Percentiles rank a stretch among this genome's conserved stretches.
These are phyloP conservation scores for Yamadazyma sp. DNA, from an alignment of 805 yeast genomes.

Conservation along the genomic window DNA sequence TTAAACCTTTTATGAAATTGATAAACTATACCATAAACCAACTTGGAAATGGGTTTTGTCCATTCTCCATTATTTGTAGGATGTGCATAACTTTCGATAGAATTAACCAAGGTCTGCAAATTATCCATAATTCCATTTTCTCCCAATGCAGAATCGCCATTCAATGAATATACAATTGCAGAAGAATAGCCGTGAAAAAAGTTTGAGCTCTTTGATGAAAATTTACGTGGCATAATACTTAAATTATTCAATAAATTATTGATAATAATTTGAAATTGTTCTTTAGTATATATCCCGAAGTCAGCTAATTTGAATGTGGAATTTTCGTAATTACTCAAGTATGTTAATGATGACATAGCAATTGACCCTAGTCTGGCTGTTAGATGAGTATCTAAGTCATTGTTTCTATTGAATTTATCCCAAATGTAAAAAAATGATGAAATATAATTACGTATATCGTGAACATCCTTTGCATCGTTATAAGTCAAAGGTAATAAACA, in stretches of 20 bases:
- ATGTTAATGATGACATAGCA: constrained; percentile 46
- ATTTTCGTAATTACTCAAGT: constrained; percentile 17
- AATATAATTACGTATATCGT: constrained; percentile 53
- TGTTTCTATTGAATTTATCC: constrained; percentile 49
- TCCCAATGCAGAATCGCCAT: constrained; percentile 43
- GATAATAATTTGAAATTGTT: constrained; percentile 59
- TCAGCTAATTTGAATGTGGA: constrained; percentile 34
- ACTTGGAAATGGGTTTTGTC: constrained; percentile 67
- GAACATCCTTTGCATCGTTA: constrained; percentile 17
- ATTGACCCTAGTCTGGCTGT: constrained; percentile 63
- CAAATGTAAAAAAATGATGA: constrained; percentile 73
- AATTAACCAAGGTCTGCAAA: constrained; percentile 55
- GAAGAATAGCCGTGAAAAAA: constrained; percentile 43
- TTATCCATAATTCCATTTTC: constrained; percentile 48
- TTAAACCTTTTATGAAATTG: constrained; percentile 58
- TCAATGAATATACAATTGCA: constrained; percentile 58
- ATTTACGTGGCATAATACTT: constrained; percentile 47
- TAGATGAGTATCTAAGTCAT: constrained; percentile 59
- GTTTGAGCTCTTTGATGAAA: constrained; percentile 40
- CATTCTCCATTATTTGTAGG: constrained; percentile 94
- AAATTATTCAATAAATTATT: constrained; percentile 49
- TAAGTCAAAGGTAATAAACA: constrained; percentile 51
- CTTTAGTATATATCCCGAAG: constrained; percentile 61
- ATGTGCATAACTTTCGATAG: constrained; percentile 79
- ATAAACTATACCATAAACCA: constrained; percentile 57